Conservation (phyloP, 2,329 filamentous ascomycete species). For the Diaporthe capsici region DNA sequence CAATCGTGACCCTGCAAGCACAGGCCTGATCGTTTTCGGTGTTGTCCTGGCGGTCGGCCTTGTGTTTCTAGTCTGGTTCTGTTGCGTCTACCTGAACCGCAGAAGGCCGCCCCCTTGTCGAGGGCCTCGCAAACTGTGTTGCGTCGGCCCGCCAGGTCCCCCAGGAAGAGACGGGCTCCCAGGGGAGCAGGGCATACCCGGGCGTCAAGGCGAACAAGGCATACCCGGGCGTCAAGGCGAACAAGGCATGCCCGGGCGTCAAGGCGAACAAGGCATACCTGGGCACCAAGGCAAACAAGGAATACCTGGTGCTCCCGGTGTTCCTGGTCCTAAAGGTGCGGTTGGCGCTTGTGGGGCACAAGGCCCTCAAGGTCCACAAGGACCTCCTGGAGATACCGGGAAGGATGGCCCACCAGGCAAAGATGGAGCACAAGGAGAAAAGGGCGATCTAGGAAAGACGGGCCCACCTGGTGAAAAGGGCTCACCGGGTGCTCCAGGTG, state of each 20-base stretch:
- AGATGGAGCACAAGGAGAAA: background rate
- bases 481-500: background rate
- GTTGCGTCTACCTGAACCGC: slow-evolving; percentile 9
- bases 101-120: background rate
- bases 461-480: background rate
- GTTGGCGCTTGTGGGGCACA: background rate
- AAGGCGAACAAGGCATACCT: background rate
- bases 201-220: too few species aligned
- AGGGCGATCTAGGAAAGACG: background rate
- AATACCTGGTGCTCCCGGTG: background rate
- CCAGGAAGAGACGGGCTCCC: too few species aligned
- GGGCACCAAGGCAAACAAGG: too few species aligned
- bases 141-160: too few species aligned
- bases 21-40: slow-evolving; percentile 24
- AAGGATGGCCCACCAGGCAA: background rate
- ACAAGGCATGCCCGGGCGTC: background rate
- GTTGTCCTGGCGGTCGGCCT: slow-evolving; percentile 5
- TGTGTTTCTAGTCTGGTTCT: background rate
- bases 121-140: background rate
- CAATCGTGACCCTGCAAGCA: background rate
- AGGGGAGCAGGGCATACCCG: too few species aligned
- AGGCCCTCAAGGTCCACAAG: background rate
- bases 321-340: background rate
- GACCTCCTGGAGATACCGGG: background rate
- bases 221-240: too few species aligned